Conservation (phyloP, 2,329 filamentous ascomycete species). For the Pyrenophora tritici-repentis region DNA sequence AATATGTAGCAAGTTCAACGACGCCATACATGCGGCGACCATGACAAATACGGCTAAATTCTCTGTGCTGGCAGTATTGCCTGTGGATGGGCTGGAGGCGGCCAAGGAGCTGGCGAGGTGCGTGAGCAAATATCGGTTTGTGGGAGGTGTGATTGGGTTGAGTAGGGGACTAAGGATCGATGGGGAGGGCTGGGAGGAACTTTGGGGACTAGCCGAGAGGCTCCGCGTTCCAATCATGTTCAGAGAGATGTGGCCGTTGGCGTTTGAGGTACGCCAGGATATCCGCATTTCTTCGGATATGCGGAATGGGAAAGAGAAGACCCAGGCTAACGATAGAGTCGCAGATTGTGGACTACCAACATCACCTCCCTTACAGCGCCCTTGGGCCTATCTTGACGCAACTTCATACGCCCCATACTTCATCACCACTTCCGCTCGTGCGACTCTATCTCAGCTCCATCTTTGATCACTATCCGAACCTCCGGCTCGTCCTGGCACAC, state of each 20-base stretch:
- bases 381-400: conserved; percentile 24
- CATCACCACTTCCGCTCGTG: conserved; percentile 56
- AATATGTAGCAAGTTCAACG: conserved; percentile 30
- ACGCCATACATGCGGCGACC: conserved; percentile 27
- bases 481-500: conserved; percentile 61
- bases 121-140: conserved; percentile 52
- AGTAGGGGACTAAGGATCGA: conserved; percentile 50
- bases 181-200: conserved; percentile 48
- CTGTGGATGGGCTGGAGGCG: conserved; percentile 39
- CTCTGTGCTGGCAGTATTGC: conserved; percentile 52
- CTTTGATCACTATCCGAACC: conserved; percentile 59
- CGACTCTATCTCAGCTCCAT: conserved; percentile 58
- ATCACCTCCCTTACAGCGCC: conserved; percentile 14
- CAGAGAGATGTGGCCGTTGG: conserved; percentile 27
- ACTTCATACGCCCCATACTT: conserved; percentile 56
- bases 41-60: conserved; percentile 44
- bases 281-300: not conserved
- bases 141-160: conserved; percentile 56
- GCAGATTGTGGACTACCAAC: conserved; percentile 21
- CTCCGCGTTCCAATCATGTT: conserved; percentile 48
- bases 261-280: conserved; percentile 18
- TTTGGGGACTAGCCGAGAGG: conserved; percentile 50
- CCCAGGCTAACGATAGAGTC: not conserved
- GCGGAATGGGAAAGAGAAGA: not conserved
- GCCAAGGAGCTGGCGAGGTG: conserved; percentile 49